Conservation (phyloP, 306 rosid species). For the Ammopiptanthus mongolicus region DNA sequence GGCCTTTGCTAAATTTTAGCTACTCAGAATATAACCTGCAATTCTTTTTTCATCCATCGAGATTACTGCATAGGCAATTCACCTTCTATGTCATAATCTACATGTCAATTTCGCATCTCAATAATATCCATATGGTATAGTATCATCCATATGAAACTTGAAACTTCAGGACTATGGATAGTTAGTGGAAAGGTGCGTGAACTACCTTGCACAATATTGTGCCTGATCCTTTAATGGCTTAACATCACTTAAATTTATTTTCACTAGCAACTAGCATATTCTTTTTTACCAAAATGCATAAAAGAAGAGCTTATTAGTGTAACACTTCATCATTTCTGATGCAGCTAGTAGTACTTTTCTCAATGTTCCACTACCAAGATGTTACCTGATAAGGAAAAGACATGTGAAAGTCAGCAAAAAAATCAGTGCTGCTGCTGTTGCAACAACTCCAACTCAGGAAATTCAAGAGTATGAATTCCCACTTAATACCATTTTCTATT, state of each 20-base stretch:
- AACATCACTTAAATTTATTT: background rate
- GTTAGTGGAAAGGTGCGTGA: background rate
- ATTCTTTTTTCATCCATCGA: background rate
- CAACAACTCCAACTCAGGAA: constrained; percentile 44
- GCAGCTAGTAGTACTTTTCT: constrained; percentile 53
- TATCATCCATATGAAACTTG: background rate
- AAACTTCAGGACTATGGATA: background rate
- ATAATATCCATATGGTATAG: background rate
- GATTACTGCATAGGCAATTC: background rate
- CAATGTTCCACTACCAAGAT: constrained; percentile 42
- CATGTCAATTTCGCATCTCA: background rate
- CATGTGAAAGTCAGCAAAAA: constrained; percentile 35
- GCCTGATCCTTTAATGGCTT: background rate
- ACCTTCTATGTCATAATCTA: background rate
- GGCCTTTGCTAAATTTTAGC: background rate
- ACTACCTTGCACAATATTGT: background rate
- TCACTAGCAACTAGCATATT: background rate
- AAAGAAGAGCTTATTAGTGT: constrained; percentile 1
- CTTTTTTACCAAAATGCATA: background rate
- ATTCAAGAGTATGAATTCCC: constrained; percentile 58
- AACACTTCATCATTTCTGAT: constrained; percentile 17
- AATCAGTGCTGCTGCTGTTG: constrained; percentile 54
- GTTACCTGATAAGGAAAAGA: constrained; percentile 30
- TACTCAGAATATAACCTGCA: background rate
- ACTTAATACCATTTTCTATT: background rate